A percentile compares a stretch with the other conserved stretches of the same genome.
phyloP scores from a whole-genome alignment of 345 rosid genomes.

The Orychophragmus violaceus region DNA sequence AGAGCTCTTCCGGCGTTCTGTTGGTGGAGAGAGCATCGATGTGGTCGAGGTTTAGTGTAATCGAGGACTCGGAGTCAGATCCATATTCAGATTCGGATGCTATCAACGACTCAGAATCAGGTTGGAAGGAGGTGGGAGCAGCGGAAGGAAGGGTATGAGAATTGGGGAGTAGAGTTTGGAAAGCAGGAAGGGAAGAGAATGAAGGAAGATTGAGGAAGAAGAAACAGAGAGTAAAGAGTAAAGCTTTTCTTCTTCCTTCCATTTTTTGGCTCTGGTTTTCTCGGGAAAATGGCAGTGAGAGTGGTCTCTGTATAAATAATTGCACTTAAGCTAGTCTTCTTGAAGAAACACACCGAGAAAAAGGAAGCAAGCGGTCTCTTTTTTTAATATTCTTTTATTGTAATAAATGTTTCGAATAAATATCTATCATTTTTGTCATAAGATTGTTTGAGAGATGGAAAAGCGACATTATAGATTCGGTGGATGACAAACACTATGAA shows the following conservation, averaged over 20 bases:
- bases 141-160: slow-evolving; percentile 43
- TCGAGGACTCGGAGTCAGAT: slow-evolving; percentile 20
- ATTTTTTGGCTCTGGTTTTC: slow-evolving; percentile 8
- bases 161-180: slow-evolving; percentile 37
- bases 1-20: slow-evolving; percentile 52
- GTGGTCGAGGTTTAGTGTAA: slow-evolving; percentile 58
- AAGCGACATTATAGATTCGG: slow-evolving; percentile 23
- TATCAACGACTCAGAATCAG: slow-evolving; percentile 13
- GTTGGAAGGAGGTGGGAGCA: slow-evolving; percentile 36
- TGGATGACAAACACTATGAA: slow-evolving; percentile 13
- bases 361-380: neutral
- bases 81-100: slow-evolving; percentile 10
- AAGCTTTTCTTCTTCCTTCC: slow-evolving; percentile 24
- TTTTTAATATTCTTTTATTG: neutral
- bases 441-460: slow-evolving; percentile 15
- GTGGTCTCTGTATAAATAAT: slow-evolving; percentile 23
- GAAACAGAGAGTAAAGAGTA: slow-evolving; percentile 33
- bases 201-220: slow-evolving; percentile 31
- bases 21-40: slow-evolving; percentile 61
- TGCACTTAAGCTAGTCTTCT: slow-evolving; percentile 7
- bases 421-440: slow-evolving; percentile 6
- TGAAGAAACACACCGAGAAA: neutral
- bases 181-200: slow-evolving; percentile 25
- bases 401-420: neutral
- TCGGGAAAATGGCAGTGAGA: slow-evolving; percentile 19